Evolutionary conservation across 2,329 filamentous ascomycete genomes (phyloP).

Genomic region (Alternaria conjuncta): DNA sequence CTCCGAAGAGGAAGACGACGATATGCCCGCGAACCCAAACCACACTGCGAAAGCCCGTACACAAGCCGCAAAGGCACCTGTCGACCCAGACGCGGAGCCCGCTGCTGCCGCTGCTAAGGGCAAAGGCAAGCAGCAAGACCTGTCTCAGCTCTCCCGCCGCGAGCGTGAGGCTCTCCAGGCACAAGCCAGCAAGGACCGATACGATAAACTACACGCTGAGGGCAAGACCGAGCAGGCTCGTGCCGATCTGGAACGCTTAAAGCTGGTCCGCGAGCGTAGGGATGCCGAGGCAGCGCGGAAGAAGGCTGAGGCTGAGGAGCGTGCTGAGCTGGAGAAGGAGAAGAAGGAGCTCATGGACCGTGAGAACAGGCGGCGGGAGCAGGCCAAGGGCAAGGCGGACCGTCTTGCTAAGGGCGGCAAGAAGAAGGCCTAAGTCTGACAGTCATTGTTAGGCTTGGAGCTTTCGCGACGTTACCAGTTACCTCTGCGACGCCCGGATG

Average conservation of each 20-base stretch:
- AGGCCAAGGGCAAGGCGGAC: constrained; percentile 55
- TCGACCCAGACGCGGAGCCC: constrained; percentile 53
- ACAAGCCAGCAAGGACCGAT: constrained; percentile 85
- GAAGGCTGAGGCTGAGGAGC: constrained; percentile 67
- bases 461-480: neutral
- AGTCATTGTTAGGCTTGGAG: neutral
- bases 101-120: constrained; percentile 61
- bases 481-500: neutral
- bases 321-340: constrained; percentile 62
- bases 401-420: constrained; percentile 47
- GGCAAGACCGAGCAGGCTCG: constrained; percentile 97
- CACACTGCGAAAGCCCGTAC: constrained; percentile 72
- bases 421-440: constrained; percentile 42
- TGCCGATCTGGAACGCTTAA: constrained; percentile 83
- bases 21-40: constrained; percentile 89
- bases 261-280: constrained; percentile 82
- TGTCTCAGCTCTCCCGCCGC: constrained; percentile 67
- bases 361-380: constrained; percentile 56
- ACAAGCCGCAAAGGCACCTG: constrained; percentile 66
- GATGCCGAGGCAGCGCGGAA: constrained; percentile 83
- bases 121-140: constrained; percentile 60
- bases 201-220: constrained; percentile 88
- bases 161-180: constrained; percentile 84
- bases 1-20: constrained; percentile 65
- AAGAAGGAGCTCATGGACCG: constrained; percentile 58